These are phyloP conservation scores for Pythium aphanidermatum DNA, from an alignment of 352 stramenopile genomes.

Conservation along the genomic window DNA sequence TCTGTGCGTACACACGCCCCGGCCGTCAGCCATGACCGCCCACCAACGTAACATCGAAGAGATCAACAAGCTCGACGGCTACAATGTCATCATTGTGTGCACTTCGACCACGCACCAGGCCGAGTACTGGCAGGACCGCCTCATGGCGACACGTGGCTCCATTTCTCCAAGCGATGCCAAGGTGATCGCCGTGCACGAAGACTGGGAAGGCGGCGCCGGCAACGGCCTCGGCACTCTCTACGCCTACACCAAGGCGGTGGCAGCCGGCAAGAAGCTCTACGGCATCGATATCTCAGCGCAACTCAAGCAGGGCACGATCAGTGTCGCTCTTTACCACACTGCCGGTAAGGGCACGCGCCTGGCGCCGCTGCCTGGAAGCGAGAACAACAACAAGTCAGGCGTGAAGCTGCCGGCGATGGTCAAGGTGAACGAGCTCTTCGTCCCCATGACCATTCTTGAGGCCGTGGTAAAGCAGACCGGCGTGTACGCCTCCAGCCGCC, in stretches of 20 bases:
- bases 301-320: conserved; percentile 75
- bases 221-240: conserved; percentile 97
- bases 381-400: conserved; percentile 99
- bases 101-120: conserved; percentile 95
- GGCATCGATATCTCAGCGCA: conserved; percentile 79
- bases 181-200: conserved; percentile 95
- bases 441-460: conserved; percentile 97
- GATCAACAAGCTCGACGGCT: conserved; percentile 87
- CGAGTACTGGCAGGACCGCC: conserved; percentile 95
- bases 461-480: conserved; percentile 97
- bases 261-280: conserved; percentile 82
- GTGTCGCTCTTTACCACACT: conserved; percentile 96
- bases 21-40: conserved; percentile 23
- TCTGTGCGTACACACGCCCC: background rate
- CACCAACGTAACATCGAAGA: conserved; percentile 82
- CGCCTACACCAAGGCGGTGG: conserved; percentile 93
- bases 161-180: conserved; percentile 84
- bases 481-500: conserved; percentile 93
- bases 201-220: conserved; percentile 94
- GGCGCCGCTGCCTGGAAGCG: conserved; percentile 92
- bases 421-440: conserved; percentile 75
- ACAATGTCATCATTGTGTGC: conserved; percentile 97
- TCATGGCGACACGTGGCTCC: conserved; percentile 80
- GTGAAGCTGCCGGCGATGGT: conserved; percentile 96
- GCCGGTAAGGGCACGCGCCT: conserved; percentile 97